These are phyloP conservation scores for Claviceps fusiformis DNA, from an alignment of 2,329 filamentous ascomycete species.

Conservation along the genomic window DNA sequence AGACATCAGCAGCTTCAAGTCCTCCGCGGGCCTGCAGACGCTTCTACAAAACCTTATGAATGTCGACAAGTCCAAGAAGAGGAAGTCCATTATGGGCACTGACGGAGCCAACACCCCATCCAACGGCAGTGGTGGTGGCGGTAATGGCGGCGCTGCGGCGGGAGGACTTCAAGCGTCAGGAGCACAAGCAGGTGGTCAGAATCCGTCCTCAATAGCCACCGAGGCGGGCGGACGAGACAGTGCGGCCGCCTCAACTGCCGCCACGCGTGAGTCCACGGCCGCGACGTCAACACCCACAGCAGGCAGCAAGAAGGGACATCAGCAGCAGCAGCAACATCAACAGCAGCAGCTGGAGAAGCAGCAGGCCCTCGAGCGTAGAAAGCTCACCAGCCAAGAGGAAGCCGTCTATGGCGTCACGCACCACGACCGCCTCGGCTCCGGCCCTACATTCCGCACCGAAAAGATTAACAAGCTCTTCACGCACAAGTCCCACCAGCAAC, in stretches of 20 bases:
- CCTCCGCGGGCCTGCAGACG: constrained; percentile 64
- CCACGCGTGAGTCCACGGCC: constrained; percentile 20
- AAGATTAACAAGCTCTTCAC: constrained; percentile 66
- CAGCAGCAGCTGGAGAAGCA: constrained; percentile 9
- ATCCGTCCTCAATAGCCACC: constrained; percentile 15
- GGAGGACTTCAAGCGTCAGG: constrained; percentile 15
- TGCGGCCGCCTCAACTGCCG: constrained; percentile 31
- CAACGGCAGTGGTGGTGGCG: neutral
- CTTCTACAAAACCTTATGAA: constrained; percentile 72
- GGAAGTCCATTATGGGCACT: constrained; percentile 53
- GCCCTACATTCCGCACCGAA: constrained; percentile 81
- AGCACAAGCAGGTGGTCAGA: constrained; percentile 18
- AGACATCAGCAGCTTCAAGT: constrained; percentile 66
- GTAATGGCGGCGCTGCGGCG: neutral
- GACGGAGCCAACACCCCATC: constrained; percentile 36
- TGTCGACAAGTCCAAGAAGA: constrained; percentile 81
- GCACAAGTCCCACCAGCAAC: constrained; percentile 64
- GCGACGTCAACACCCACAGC: constrained; percentile 22
- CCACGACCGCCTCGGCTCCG: constrained; percentile 72
- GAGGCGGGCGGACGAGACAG: constrained; percentile 36
- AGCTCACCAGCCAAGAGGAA: constrained; percentile 64
- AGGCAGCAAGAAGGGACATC: constrained; percentile 34
- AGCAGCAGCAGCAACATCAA: constrained; percentile 11
- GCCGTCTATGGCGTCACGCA: constrained; percentile 70
- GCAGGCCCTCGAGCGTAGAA: constrained; percentile 43